Evolutionary conservation across 495 filamentous ascomycete genomes (phyloP), one percentile per base, ranked within the genome.

Genomic region (Aspergillus avenaceus): DNA sequence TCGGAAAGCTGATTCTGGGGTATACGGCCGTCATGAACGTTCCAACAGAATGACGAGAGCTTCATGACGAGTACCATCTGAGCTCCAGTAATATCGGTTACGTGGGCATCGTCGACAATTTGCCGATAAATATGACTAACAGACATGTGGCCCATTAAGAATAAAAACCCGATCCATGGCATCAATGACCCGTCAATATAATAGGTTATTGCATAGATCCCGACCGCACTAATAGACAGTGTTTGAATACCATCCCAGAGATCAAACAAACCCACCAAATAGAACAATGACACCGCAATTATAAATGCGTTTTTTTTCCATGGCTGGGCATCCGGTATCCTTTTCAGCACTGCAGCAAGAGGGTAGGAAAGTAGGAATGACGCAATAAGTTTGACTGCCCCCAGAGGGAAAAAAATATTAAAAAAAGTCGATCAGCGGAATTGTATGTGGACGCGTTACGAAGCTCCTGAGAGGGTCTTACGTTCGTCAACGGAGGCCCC

Each of bases 1-100:
- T 92, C 91, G 4, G 87, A 86, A 21, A 98, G 80, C 47, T 90
- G 84, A 24, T 84, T 77, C 23, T 87, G 81, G 9, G 90, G 84
- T 26, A 92, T 71, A 45, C 81, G 80, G 23, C 95, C 93, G 69
- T 98, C 93, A 55, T 90, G 86, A 18, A 97, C 84, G 62, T 96
- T 96, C 93, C 93, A 98, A 73, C 90, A 95, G 64, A 97, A 98
- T 21, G 91, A 83, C 8, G 82, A 86, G n/a, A 97, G 86, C 71
- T 97, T 98, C 91, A 98, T 98, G 46, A 96, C 84, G 53, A 97
- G 65, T 11, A 98, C 93, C 93, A 98, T 98, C 68, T 98, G 93
- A 0, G 93, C 91, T 42, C 90, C 91, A 13, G 92, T 96, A 56
- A 98, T 91, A 66, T 98, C 93, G 32, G 96, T 74, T 7, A 72